A percentile compares a stretch with the other conserved stretches of the same genome.
Evolutionary conservation across 345 rosid genomes (phyloP).

Genomic region (Aquilaria malaccensis): DNA sequence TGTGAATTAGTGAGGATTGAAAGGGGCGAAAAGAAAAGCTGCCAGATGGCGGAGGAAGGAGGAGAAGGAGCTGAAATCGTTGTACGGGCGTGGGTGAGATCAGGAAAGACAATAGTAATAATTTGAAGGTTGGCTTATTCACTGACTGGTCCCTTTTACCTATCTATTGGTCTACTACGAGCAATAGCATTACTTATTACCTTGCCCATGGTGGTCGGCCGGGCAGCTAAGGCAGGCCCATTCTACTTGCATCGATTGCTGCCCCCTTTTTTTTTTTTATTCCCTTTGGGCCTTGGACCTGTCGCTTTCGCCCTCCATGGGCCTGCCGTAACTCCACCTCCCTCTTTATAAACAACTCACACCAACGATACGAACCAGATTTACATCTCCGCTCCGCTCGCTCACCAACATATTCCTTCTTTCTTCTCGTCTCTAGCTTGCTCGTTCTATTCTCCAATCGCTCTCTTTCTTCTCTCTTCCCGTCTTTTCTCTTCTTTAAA

Average conservation of each 20-base stretch:
- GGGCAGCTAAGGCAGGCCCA: conserved; percentile 21
- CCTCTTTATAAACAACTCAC: conserved; percentile 16
- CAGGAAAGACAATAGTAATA: conserved; percentile 1
- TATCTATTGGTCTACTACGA: no score
- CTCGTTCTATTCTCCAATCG: conserved; percentile 2
- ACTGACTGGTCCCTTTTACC: neutral
- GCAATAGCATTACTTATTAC: no score
- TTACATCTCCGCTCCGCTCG: no score
- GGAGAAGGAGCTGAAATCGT: neutral
- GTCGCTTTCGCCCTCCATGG: conserved; percentile 36
- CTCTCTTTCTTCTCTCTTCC: conserved; percentile 1
- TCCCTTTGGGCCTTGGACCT: conserved; percentile 36
- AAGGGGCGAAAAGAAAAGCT: neutral
- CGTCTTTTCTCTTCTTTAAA: no score
- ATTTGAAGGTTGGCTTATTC: conserved; percentile 3
- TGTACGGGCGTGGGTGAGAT: neutral
- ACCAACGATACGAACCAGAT: neutral
- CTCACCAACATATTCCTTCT: neutral
- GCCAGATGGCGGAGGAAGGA: conserved; percentile 13
- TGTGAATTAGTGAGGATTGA: no score
- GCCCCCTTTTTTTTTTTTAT: conserved; percentile 17
- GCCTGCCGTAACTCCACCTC: conserved; percentile 17
- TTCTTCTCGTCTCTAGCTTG: neutral
- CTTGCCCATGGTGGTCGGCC: conserved; percentile 1
- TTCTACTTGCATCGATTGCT: neutral